Conservation (phyloP, 495 filamentous ascomycete species). For the Penicillium pulvis region DNA sequence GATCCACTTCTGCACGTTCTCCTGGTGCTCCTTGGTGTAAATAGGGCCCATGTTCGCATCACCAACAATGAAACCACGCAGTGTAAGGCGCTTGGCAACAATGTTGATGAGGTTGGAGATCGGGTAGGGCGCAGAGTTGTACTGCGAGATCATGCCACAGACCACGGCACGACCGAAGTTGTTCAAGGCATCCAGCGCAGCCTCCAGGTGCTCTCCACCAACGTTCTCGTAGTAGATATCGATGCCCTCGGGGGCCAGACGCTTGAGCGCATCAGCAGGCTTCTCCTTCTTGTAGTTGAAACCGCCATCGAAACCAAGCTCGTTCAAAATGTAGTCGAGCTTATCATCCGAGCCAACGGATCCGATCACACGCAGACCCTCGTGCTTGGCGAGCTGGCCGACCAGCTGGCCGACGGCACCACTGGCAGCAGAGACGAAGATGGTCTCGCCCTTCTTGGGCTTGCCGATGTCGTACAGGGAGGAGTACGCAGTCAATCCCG, state of each 20-base stretch:
- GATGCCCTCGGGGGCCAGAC: constrained; percentile 79
- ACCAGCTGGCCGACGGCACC: constrained; percentile 86
- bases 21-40: constrained; percentile 75
- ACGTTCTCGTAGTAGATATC: constrained; percentile 98
- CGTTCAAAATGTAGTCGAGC: constrained; percentile 64
- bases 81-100: constrained; percentile 57
- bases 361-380: constrained; percentile 83
- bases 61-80: constrained; percentile 79
- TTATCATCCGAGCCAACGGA: constrained; percentile 71
- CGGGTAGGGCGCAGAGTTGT: constrained; percentile 70
- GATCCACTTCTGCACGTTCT: constrained; percentile 83
- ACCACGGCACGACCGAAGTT: constrained; percentile 68
- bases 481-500: constrained; percentile 81
- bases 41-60: constrained; percentile 68
- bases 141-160: constrained; percentile 75
- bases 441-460: constrained; percentile 86
- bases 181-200: constrained; percentile 70
- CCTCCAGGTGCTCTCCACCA: constrained; percentile 84
- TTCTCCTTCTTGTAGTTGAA: constrained; percentile 82
- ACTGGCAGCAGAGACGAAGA: constrained; percentile 80
- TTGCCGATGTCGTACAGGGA: constrained; percentile 80
- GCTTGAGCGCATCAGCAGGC: constrained; percentile 65
- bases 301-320: constrained; percentile 67
- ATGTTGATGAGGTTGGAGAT: constrained; percentile 64
- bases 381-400: constrained; percentile 82